Evolutionary conservation across 2,329 filamentous ascomycete genomes (phyloP), one percentile per base, ranked within the genome.

Genomic region (Penicillium palitans): DNA sequence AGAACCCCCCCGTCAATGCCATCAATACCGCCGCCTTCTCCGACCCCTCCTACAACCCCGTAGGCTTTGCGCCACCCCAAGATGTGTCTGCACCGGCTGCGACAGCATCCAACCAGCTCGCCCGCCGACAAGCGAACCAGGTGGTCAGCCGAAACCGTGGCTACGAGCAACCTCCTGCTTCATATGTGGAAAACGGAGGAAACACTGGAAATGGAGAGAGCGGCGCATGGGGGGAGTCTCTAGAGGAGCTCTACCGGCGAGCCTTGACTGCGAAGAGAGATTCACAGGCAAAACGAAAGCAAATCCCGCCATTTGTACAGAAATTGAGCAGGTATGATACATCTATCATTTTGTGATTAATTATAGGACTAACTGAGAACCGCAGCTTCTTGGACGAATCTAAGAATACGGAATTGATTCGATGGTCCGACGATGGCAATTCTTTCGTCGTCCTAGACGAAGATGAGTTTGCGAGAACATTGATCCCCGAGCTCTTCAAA

Each of bases 391-490:
- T 99, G 15, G 93, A 99, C 69, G 89, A 96, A 70, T 88, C 88
- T 40, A 93, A 93, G 72, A 96, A 98, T 71, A 93, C 92, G 3
- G 91, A 97, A 35, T 81, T 98, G 49, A 99, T 99, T 71, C 87
- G 93, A 67, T 99, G 95, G 95, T 97, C 95, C 0, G 91, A 96
- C 68, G 91, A 93, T 70, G 95, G 95, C 31, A 92, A 96, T 70
- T 97, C 93, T 0, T 99, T 99, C 77, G 90, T 98, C 57, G 93
- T 99, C 4, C 79, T 98, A 9, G 93, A 99, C 70, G 95, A 99
- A 76, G 95, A 99, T 71, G 93, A 90, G 69, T 91, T 91, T 70
- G 88, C 88, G 8, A 86, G 87, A 68, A 90, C 84, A 0, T 73
- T 90, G 59, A 90, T 91, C 50, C 88, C 88, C 0, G 88, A 90